A percentile compares a stretch with the other conserved stretches of the same genome.
Evolutionary conservation across 345 rosid genomes (phyloP).

Genomic region (Hibiscus mutabilis): DNA sequence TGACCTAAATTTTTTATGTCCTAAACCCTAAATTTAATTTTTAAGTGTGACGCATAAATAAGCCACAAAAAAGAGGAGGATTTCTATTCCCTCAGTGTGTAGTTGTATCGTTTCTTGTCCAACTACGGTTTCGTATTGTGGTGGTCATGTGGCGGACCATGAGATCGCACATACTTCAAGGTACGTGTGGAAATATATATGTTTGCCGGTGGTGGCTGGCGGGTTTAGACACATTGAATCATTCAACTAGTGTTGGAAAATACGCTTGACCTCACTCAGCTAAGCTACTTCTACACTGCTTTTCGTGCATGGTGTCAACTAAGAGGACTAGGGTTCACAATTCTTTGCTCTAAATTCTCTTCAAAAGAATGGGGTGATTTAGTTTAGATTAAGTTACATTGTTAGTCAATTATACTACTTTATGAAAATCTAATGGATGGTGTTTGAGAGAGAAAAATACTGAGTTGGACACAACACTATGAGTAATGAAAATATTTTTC

Average conservation of each 20-base stretch:
- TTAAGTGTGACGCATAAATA: no score
- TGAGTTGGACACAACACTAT: no score
- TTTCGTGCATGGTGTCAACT: background rate
- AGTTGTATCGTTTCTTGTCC: no score
- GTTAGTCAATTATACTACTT: no score
- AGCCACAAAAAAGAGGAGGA: no score
- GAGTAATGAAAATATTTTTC: no score
- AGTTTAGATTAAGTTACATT: background rate
- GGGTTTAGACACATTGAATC: conserved; percentile 10
- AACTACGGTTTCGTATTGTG: background rate
- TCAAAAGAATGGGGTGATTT: background rate
- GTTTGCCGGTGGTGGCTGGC: conserved; percentile 4
- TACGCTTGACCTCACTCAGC: background rate
- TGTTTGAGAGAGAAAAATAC: no score
- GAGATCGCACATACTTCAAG: background rate
- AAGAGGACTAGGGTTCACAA: background rate
- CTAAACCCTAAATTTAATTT: no score
- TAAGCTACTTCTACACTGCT: conserved; percentile 1
- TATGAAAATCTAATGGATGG: no score
- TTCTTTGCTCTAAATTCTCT: background rate
- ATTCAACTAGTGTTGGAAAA: background rate
- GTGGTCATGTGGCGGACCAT: conserved; percentile 6
- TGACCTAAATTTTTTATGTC: no score
- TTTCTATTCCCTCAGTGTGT: no score
- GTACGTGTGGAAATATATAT: background rate